These are phyloP conservation scores for Lentinula novae-zelandiae DNA, from an alignment of 1,284 basidiomycete genomes.

Conservation along the genomic window DNA sequence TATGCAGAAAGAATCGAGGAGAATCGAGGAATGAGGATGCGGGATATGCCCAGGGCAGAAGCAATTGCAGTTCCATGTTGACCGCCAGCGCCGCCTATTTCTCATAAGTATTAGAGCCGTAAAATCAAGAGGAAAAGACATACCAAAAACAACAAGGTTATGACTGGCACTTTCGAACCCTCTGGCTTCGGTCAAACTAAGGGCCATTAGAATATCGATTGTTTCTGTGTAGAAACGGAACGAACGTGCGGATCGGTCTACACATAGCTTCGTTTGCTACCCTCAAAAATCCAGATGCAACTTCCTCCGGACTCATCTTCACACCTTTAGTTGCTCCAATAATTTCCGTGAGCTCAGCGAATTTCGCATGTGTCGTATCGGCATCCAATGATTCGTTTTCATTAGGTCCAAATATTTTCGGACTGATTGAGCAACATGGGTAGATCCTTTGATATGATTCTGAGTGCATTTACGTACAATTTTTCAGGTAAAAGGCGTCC, in stretches of 20 bases:
- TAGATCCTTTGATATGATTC: not conserved
- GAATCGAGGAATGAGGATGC: slow-evolving; percentile 71
- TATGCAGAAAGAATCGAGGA: slow-evolving; percentile 79
- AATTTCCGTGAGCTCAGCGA: slow-evolving; percentile 23
- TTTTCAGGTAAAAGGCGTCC: slow-evolving; percentile 67
- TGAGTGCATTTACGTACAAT: slow-evolving; percentile 30
- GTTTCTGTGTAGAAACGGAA: not conserved
- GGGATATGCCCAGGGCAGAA: slow-evolving; percentile 63
- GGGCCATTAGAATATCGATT: not conserved
- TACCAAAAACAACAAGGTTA: slow-evolving; percentile 2
- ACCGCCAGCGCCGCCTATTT: slow-evolving; percentile 42
- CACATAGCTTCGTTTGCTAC: slow-evolving; percentile 5
- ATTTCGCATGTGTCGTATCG: slow-evolving; percentile 39
- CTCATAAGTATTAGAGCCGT: not conserved
- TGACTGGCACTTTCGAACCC: slow-evolving; percentile 1
- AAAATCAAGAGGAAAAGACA: not conserved
- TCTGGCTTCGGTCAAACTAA: slow-evolving; percentile 5
- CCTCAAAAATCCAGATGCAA: slow-evolving; percentile 7
- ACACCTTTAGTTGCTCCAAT: slow-evolving; percentile 53
- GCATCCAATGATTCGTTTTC: slow-evolving; percentile 70
- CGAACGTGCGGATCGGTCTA: slow-evolving; percentile 3
- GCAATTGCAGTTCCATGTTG: slow-evolving; percentile 81
- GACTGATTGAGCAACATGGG: slow-evolving; percentile 21
- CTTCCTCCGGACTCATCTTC: slow-evolving; percentile 6
- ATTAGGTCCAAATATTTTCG: slow-evolving; percentile 74